Evolutionary conservation across 2,329 filamentous ascomycete species (phyloP), one percentile per base, ranked within the genome.

Genomic region (Talaromyces sp.): DNA sequence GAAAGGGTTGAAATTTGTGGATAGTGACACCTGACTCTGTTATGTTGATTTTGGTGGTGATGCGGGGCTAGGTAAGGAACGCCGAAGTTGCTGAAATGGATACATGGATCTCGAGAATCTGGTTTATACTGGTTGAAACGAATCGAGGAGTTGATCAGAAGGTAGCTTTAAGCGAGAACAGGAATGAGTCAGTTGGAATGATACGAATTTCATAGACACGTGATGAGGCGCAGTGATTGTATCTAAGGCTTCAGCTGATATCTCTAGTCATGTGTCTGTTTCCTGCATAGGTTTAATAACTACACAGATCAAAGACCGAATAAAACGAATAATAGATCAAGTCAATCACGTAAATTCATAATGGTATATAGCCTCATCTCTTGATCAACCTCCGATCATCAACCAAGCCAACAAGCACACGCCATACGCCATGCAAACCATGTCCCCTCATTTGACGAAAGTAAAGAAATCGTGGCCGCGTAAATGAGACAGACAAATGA

Each of bases 321-420:
- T 16, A 33, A 7, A n/a, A 18, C 3, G 28, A 14, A 33, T 9
- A 6, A 39, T 23, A 40, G 12, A 56, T 37, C 21, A 42, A 40
- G 35, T 23, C 12, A 40, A 54, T 54, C 40, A 48, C 28, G 42
- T 59, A 48, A 46, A 59, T 59, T 59, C 57, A 48, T 59, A 59
- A 58, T 63, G 62, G 62, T 63, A 63, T 63, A 63, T 60, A 63
- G 48, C 61, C 54, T 60, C 50, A 42, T 55, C 46, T 58, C 60
- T 46, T 63, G 61, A 56, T 39, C 54, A 23, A 56, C 33, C 28
- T 31, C 39, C 44, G 37, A 44, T 63, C 35, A 35, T 9, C 55
- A 56, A 48, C 56, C 46, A 60, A 63, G 40, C 40, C 48, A 63
- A 56, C 61, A 63, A 58, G 42, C 42, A 60, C 42, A 52, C 62